Evolutionary conservation across 2,329 filamentous ascomycete genomes (phyloP).

Genomic region (Paraphoma sp.): DNA sequence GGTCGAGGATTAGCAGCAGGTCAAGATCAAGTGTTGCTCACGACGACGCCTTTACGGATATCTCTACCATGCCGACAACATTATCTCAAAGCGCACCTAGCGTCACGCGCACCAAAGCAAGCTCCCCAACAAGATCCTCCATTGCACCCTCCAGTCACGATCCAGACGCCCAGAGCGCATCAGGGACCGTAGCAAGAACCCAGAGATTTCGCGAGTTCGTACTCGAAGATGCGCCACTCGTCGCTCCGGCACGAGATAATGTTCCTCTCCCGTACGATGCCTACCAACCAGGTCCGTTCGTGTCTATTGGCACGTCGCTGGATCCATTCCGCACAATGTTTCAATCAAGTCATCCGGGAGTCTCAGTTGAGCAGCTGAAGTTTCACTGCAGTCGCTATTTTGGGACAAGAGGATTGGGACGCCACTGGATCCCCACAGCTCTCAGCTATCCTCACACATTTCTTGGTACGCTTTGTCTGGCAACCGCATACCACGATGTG

Average conservation of each 20-base stretch:
- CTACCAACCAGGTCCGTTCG: slow-evolving; percentile 17
- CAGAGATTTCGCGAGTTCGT: slow-evolving; percentile 17
- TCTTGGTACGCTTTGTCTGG: slow-evolving; percentile 46
- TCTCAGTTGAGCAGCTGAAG: slow-evolving; percentile 44
- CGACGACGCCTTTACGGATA: slow-evolving; percentile 13
- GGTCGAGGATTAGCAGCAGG: slow-evolving; percentile 15
- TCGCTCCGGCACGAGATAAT: slow-evolving; percentile 19
- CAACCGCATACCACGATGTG: slow-evolving; percentile 43
- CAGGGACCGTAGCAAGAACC: slow-evolving; percentile 9
- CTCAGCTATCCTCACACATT: slow-evolving; percentile 43
- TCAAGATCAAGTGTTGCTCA: slow-evolving; percentile 22
- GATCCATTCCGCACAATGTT: slow-evolving; percentile 47
- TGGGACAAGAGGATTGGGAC: slow-evolving; percentile 41
- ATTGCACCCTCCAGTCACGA: slow-evolving; percentile 1
- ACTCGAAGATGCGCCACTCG: slow-evolving; percentile 28
- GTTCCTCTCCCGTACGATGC: slow-evolving; percentile 29
- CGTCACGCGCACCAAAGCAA: slow-evolving; percentile 2
- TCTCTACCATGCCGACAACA: slow-evolving; percentile 4
- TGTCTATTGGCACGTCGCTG: slow-evolving; percentile 37
- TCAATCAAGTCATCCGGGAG: slow-evolving; percentile 32
- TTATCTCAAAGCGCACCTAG: slow-evolving; percentile 3
- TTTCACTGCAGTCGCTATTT: slow-evolving; percentile 43
- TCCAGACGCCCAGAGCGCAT: slow-evolving; percentile 5
- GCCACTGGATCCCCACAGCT: slow-evolving; percentile 44
- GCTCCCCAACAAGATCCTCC: slow-evolving; percentile 11